Percentiles rank a stretch among this genome's conserved stretches.
Conservation (phyloP, 2,329 filamentous ascomycete species). For the Tolypocladium cylindrosporum region DNA sequence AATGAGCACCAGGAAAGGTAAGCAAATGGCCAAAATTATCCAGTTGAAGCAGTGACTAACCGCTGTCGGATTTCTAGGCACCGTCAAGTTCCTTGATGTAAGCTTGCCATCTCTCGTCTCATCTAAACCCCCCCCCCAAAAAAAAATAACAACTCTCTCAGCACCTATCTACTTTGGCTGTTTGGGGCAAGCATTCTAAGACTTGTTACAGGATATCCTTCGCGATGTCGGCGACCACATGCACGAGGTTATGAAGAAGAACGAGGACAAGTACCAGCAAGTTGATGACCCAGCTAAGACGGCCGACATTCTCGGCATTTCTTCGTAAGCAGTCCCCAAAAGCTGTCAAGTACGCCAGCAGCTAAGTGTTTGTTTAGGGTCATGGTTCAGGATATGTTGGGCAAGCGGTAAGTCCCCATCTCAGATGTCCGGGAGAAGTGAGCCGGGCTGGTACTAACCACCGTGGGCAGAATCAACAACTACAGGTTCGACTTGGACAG, state of each 20-base stretch:
- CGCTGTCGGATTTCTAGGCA: neutral
- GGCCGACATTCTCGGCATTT: constrained; percentile 86
- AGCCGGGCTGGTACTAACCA: constrained; percentile 3
- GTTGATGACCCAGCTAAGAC: constrained; percentile 72
- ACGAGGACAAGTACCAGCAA: constrained; percentile 81
- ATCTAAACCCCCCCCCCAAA: neutral
- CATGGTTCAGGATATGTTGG: constrained; percentile 97
- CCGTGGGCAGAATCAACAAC: constrained; percentile 45
- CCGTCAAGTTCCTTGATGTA: constrained; percentile 7
- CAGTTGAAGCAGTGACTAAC: constrained; percentile 34
- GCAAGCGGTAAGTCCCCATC: constrained; percentile 60
- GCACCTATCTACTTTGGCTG: neutral
- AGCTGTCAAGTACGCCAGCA: neutral
- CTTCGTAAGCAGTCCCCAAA: constrained; percentile 16
- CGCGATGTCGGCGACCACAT: constrained; percentile 80
- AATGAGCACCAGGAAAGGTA: constrained; percentile 63
- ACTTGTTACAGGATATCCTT: constrained; percentile 8
- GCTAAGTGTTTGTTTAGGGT: constrained; percentile 42
- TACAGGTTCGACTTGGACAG: constrained; percentile 69
- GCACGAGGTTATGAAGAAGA: constrained; percentile 94
- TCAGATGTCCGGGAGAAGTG: neutral
- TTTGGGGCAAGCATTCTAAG: neutral
- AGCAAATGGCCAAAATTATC: constrained; percentile 13
- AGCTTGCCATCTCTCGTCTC: neutral
- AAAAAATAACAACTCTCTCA: too few relatives aligned